A percentile compares a stretch with the other conserved stretches of the same genome.
These are phyloP conservation scores for Pseudisothecium myosuroides DNA, from an alignment of 225 moss, liverwort and hornwort species.

Conservation along the genomic window DNA sequence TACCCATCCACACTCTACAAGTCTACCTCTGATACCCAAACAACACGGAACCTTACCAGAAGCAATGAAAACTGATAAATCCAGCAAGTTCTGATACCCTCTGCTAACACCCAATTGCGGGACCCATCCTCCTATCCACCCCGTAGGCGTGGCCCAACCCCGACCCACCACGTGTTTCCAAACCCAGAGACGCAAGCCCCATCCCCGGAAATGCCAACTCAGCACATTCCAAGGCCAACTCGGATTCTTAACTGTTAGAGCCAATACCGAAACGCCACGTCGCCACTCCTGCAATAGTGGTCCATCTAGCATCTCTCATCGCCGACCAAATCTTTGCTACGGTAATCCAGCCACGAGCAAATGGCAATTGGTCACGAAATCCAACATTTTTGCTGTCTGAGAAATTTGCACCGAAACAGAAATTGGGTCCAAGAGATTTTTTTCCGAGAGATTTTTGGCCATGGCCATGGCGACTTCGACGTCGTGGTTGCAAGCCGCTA, in stretches of 20 bases:
- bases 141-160: background rate
- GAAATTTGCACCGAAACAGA: background rate
- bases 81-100: background rate
- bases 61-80: background rate
- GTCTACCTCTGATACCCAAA: no score
- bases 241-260: background rate
- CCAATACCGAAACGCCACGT: background rate
- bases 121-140: background rate
- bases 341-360: background rate
- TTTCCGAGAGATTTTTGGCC: background rate
- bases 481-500: slow-evolving; percentile 33
- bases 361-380: background rate
- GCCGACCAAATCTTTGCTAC: background rate
- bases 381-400: background rate
- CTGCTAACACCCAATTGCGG: no score
- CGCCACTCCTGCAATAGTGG: background rate
- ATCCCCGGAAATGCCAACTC: background rate
- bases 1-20: background rate
- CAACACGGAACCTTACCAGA: background rate
- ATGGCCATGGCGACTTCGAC: slow-evolving; percentile 12
- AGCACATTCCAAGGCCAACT: background rate
- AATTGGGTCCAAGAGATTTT: background rate
- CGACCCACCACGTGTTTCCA: background rate
- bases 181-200: background rate
- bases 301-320: background rate